Conservation (phyloP, 2,329 filamentous ascomycete genomes). For the Alternaria gansuensis region DNA sequence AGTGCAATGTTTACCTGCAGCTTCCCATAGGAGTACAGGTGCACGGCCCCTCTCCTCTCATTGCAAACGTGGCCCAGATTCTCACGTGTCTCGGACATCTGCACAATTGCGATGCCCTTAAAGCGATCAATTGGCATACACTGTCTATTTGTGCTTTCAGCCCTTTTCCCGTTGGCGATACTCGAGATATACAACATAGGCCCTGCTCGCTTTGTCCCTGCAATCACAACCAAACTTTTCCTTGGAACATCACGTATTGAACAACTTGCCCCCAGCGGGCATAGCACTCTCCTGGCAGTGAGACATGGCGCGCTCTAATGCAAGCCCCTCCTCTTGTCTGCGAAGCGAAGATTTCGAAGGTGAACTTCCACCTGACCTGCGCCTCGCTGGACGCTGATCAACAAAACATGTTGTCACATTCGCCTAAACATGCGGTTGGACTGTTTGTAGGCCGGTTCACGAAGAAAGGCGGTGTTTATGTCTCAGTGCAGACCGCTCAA, state of each 20-base stretch:
- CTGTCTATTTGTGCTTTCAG: conserved; percentile 29
- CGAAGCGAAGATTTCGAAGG: conserved; percentile 9
- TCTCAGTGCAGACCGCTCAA: conserved; percentile 44
- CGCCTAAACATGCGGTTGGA: conserved; percentile 21
- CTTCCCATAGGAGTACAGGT: conserved; percentile 41
- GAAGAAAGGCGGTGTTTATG: conserved; percentile 37
- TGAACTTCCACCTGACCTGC: conserved; percentile 25
- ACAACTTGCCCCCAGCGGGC: not conserved
- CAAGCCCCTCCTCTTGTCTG: conserved; percentile 27
- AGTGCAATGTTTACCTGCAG: conserved; percentile 43
- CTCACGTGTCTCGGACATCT: conserved; percentile 28
- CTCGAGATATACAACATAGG: conserved; percentile 34
- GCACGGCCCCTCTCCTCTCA: conserved; percentile 40
- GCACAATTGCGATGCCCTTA: conserved; percentile 21
- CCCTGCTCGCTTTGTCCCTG: conserved; percentile 11
- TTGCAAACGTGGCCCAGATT: conserved; percentile 48
- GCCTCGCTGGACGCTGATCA: conserved; percentile 32
- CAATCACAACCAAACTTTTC: conserved; percentile 3
- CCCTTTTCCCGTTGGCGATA: conserved; percentile 29
- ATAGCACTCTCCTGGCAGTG: conserved; percentile 2
- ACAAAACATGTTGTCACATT: conserved; percentile 33
- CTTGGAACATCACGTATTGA: not conserved
- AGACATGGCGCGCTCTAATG: conserved; percentile 24
- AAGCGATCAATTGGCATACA: conserved; percentile 28
- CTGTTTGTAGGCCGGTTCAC: conserved; percentile 20